Evolutionary conservation across 2,329 filamentous ascomycete genomes (phyloP).

Genomic region (Colletotrichum tofieldiae): DNA sequence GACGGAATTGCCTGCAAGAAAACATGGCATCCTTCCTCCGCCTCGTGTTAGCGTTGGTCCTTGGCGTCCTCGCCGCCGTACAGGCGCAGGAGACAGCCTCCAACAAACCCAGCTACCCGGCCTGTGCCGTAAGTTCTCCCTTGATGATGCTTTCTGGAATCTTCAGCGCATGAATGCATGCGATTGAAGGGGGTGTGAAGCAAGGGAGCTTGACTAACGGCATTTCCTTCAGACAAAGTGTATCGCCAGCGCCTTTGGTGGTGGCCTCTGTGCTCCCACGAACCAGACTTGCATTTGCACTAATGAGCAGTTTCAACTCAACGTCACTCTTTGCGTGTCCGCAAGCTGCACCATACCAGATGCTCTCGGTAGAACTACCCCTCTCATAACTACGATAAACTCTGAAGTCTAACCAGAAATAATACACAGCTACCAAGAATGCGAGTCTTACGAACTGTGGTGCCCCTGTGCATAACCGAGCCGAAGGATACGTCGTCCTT

Average conservation of each 20-base stretch:
- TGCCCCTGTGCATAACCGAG: constrained; percentile 49
- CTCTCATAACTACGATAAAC: neutral
- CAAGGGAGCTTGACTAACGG: neutral
- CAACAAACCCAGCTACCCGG: constrained; percentile 34
- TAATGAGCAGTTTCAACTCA: constrained; percentile 40
- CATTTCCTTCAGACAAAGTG: constrained; percentile 33
- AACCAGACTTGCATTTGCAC: constrained; percentile 48
- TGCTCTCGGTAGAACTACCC: constrained; percentile 35
- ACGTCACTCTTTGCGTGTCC: constrained; percentile 44
- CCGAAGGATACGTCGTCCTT: constrained; percentile 51
- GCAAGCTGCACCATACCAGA: constrained; percentile 46
- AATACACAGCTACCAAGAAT: constrained; percentile 45
- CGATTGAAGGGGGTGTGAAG: too few relatives aligned
- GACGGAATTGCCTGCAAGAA: neutral
- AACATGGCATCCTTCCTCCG: constrained; percentile 31
- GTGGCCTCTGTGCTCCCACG: constrained; percentile 43
- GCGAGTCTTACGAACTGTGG: constrained; percentile 48
- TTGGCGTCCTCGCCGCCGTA: constrained; percentile 25
- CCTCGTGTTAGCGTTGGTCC: constrained; percentile 21
- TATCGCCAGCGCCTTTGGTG: constrained; percentile 32
- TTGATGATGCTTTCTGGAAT: neutral
- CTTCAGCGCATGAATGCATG: neutral
- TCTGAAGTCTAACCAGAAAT: neutral
- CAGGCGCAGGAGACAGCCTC: constrained; percentile 19
- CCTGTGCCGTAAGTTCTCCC: constrained; percentile 42